phyloP scores from a whole-genome alignment of 108 stramenopile genomes.

The Cyclotella cryptica region DNA sequence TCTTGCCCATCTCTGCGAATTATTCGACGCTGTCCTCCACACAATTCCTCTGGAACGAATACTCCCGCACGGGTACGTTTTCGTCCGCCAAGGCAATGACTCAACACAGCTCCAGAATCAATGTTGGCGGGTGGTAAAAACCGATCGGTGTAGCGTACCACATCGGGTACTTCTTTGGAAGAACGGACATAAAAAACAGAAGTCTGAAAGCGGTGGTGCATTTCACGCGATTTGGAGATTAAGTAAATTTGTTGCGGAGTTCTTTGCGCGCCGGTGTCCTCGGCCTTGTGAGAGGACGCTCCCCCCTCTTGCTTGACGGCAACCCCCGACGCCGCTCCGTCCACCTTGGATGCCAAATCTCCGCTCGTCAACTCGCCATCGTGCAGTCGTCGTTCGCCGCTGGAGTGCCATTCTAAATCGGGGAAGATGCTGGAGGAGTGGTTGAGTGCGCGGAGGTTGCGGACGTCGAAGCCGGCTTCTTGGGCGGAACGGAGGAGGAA shows the following conservation, averaged over 20 bases:
- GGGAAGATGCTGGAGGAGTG: conserved; percentile 59
- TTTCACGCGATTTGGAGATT: conserved; percentile 72
- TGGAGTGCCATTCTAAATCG: conserved; percentile 67
- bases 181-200: conserved; percentile 67
- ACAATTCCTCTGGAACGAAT: conserved; percentile 69
- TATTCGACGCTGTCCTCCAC: conserved; percentile 32
- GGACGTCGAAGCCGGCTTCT: conserved; percentile 74
- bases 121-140: conserved; percentile 47
- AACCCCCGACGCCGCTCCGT: not conserved
- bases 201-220: conserved; percentile 66
- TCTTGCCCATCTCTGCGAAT: conserved; percentile 16
- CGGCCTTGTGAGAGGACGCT: not conserved
- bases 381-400: conserved; percentile 35
- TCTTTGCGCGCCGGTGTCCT: conserved; percentile 31
- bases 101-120: conserved; percentile 36
- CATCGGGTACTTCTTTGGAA: conserved; percentile 64
- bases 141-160: conserved; percentile 63
- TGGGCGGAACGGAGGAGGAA: conserved; percentile 71
- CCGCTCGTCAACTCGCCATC: not conserved
- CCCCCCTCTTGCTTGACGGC: conserved; percentile 4
- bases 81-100: conserved; percentile 50
- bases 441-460: conserved; percentile 59
- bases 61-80: conserved; percentile 49
- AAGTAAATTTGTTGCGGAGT: conserved; percentile 54
- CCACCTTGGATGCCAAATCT: not conserved